A percentile compares a stretch with the other conserved stretches of the same genome.
Conservation (phyloP, 2,329 filamentous ascomycete genomes). For the Penicillium palitans region DNA sequence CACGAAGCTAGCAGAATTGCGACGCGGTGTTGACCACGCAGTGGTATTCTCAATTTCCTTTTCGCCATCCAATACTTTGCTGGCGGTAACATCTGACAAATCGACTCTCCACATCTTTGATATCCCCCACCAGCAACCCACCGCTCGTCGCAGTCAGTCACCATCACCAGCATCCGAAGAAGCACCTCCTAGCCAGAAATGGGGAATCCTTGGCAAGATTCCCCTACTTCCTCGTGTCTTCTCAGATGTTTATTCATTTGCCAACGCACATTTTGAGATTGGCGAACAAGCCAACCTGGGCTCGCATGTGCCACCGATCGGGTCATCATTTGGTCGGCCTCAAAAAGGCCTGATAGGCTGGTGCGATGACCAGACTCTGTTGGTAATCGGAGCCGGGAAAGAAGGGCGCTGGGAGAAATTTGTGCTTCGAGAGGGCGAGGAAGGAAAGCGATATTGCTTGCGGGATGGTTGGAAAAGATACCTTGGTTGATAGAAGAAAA, state of each 20-base stretch:
- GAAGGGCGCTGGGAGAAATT: slow-evolving; percentile 91
- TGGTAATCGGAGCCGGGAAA: slow-evolving; percentile 75
- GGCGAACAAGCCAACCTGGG: slow-evolving; percentile 65
- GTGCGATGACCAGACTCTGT: slow-evolving; percentile 69
- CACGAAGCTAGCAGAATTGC: slow-evolving; percentile 77
- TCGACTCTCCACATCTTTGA: slow-evolving; percentile 94
- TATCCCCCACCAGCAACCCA: slow-evolving; percentile 55
- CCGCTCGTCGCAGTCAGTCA: slow-evolving; percentile 37
- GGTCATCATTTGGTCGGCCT: slow-evolving; percentile 58
- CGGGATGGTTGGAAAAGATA: slow-evolving; percentile 84
- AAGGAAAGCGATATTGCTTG: slow-evolving; percentile 65
- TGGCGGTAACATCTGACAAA: slow-evolving; percentile 95
- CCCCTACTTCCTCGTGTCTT: slow-evolving; percentile 84
- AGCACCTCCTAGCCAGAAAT: slow-evolving; percentile 65
- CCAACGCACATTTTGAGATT: slow-evolving; percentile 77
- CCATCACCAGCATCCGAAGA: slow-evolving; percentile 41
- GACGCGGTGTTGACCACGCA: slow-evolving; percentile 84
- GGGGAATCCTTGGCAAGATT: slow-evolving; percentile 80
- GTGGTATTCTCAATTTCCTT: slow-evolving; percentile 86
- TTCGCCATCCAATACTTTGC: slow-evolving; percentile 73
- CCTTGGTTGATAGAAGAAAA: slow-evolving; percentile 44
- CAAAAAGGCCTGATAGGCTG: slow-evolving; percentile 85
- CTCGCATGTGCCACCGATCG: slow-evolving; percentile 51
- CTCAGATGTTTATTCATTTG: slow-evolving; percentile 84
- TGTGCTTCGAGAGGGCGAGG: slow-evolving; percentile 65